Evolutionary conservation across 495 filamentous ascomycete species (phyloP), one percentile per base, ranked within the genome.

Genomic region (Trichoderma asperelloides): DNA sequence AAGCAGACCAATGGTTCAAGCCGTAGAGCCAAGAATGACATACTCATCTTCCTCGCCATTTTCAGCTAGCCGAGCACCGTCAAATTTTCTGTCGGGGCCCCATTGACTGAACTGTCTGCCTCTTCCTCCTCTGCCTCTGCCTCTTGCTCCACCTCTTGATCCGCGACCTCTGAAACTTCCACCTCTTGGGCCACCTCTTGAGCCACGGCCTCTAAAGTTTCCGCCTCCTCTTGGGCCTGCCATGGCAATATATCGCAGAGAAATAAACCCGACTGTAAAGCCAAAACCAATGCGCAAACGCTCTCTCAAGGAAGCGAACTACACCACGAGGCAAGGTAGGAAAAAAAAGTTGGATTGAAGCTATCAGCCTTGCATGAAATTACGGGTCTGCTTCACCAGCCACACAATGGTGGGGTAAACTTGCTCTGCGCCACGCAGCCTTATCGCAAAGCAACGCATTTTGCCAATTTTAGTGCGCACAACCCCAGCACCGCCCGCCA

Each of bases 151-250:
- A 63, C 68, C 62, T 67, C 68, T 33, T 64, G 66, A 66, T 70
- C 80, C 69, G 60, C 78, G 70, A 68, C 77, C 66, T 70, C 80
- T 71, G 71, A 79, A 68, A 64, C 77, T 69, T 67, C 75, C 67
- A 67, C 77, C 63, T 63, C 75, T 57, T 60, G 18, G 71, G 69
- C 68, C 67, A 3, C 55, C 55, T 33, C 55, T 60, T 27, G 55
- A 60, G 27, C 55, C 55, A 9, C 25, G 55, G 8, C 55, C 25
- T 30, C 55, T 60, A 3, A 30, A 60, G 25, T 7, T 60, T 60
- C 55, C 55, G 28, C 55, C 55, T 33, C 55, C 13, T 60, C 55
- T 60, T 13, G 55, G 55, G 11, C 55, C 55, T 60, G 55, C 55
- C 55, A 60, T 60, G 1, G 6, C 27, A 9, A 13, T 16, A 0